Conservation (phyloP, 495 filamentous ascomycete genomes). For the Cercophora samala region DNA sequence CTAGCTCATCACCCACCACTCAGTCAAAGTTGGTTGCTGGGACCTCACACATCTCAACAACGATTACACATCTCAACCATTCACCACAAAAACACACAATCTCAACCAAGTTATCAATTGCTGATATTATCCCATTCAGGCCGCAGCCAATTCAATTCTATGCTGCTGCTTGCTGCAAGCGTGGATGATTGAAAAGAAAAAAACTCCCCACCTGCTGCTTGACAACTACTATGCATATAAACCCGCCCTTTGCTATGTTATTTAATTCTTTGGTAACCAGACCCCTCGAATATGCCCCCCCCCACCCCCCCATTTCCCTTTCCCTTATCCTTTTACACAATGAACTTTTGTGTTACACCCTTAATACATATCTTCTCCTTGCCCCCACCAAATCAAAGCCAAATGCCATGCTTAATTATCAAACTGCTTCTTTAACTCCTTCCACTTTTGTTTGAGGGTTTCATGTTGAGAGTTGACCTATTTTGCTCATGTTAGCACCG, state of each 20-base stretch:
- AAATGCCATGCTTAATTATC: slow-evolving; percentile 4
- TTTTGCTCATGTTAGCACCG: slow-evolving; percentile 19
- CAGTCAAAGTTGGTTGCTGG: no score
- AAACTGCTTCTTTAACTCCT: slow-evolving; percentile 66
- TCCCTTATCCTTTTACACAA: not conserved
- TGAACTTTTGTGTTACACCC: not conserved
- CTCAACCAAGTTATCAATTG: not conserved
- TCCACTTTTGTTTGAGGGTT: slow-evolving; percentile 73
- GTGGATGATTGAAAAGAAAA: not conserved
- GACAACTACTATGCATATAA: not conserved
- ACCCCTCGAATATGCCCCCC: not conserved
- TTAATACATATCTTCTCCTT: not conserved
- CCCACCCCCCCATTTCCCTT: no score
- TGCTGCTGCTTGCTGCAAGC: not conserved
- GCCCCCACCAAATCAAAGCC: not conserved
- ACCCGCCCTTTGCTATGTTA: not conserved
- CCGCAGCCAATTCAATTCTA: not conserved
- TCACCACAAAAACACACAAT: not conserved
- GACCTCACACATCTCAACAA: no score
- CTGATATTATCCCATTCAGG: not conserved
- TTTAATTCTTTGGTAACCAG: not conserved
- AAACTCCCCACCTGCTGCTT: not conserved
- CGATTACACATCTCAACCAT: no score
- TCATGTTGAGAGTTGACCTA: slow-evolving; percentile 73
- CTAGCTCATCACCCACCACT: no score